These are phyloP conservation scores for Auricularia auricula-judae DNA, from an alignment of 768 basidiomycete genomes.

Conservation along the genomic window DNA sequence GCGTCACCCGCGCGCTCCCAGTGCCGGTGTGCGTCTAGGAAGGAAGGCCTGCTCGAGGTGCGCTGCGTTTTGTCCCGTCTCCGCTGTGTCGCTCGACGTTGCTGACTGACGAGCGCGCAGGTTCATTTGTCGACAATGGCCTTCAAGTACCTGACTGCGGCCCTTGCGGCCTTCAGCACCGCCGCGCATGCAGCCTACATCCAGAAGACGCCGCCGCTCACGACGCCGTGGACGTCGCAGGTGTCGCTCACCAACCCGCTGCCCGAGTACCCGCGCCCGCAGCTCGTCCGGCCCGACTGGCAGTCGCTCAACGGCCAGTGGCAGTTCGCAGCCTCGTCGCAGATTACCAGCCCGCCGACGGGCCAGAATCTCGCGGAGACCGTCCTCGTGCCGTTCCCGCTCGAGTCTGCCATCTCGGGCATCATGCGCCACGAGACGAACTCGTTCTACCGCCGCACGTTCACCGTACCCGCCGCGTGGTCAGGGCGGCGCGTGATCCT, in stretches of 20 bases:
- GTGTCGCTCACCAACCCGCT: background rate
- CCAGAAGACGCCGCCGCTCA: background rate
- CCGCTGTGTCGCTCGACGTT: too few species aligned
- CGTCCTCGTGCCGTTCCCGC: conserved; percentile 2
- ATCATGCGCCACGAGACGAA: background rate
- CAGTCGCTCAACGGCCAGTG: background rate
- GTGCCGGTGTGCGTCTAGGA: too few species aligned
- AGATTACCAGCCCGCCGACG: background rate
- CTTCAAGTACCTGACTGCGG: background rate
- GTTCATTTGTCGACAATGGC: background rate
- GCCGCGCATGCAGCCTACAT: background rate
- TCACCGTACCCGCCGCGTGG: too few species aligned
- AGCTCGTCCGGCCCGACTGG: background rate
- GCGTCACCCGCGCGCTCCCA: too few species aligned
- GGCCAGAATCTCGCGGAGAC: background rate
- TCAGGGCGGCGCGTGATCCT: too few species aligned
- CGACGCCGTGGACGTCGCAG: background rate
- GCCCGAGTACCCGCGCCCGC: background rate
- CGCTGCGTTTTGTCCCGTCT: too few species aligned
- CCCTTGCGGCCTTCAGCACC: background rate
- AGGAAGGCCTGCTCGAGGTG: too few species aligned
- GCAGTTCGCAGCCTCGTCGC: background rate
- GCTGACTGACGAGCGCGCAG: background rate
- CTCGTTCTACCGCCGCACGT: background rate
- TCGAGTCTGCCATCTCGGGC: background rate